Percentiles rank a stretch among this genome's conserved stretches.
Evolutionary conservation across 78 protist species (phyloP).

Genomic region (Guillardia theta): DNA sequence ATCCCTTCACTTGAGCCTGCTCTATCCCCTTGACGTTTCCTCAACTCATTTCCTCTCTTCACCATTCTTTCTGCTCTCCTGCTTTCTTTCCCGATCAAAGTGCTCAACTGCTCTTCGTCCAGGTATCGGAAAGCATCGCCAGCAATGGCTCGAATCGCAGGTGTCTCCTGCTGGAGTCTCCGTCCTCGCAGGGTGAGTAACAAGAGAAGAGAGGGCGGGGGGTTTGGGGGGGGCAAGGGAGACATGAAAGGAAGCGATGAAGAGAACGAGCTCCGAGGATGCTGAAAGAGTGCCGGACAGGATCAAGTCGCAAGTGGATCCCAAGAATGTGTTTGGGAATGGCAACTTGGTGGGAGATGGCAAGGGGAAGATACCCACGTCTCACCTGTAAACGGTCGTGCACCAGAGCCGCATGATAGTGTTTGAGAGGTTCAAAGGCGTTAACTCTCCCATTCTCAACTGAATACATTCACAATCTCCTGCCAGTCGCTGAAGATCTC

Average conservation of each 20-base stretch:
- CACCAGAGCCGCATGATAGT: too few relatives aligned
- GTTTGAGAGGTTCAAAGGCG: too few relatives aligned
- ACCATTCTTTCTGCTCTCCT: too few relatives aligned
- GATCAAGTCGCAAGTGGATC: constrained; percentile 12
- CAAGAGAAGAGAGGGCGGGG: not conserved
- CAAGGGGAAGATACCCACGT: not conserved
- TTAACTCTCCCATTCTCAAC: too few relatives aligned
- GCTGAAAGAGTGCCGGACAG: not conserved
- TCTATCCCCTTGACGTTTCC: too few relatives aligned
- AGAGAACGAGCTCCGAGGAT: too few relatives aligned
- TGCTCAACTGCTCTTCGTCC: too few relatives aligned
- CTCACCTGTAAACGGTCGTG: not conserved
- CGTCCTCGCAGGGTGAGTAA: not conserved
- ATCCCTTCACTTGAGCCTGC: too few relatives aligned
- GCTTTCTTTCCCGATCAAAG: too few relatives aligned
- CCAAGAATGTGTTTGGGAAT: constrained; percentile 30
- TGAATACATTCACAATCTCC: too few relatives aligned
- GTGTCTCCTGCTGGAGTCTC: not conserved
- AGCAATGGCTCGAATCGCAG: constrained; percentile 10
- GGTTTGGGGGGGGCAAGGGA: not conserved
- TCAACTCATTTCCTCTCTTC: too few relatives aligned
- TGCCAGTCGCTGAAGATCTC: too few relatives aligned
- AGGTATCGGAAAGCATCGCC: constrained; percentile 38
- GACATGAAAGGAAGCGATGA: not conserved
- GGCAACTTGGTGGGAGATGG: constrained; percentile 35